Base-by-base conservation (phyloP, 2,329 filamentous ascomycete genomes). In the Arthrobotrys pseudoclavata region DNA sequence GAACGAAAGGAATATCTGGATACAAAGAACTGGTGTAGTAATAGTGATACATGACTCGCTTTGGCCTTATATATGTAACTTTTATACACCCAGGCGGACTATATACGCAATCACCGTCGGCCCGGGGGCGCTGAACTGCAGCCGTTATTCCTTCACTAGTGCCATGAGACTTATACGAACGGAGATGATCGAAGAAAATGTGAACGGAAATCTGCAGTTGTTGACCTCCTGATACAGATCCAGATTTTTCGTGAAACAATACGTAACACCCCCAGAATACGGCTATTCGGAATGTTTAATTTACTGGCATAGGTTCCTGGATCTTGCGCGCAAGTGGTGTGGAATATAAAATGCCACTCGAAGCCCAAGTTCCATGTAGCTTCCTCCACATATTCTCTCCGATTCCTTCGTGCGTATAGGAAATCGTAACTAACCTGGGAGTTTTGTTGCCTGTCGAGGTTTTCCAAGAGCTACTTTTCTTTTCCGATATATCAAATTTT, bases 41-140 rank as follows among this genome's bases (percentile, higher is more conserved):
- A 6, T 34, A 34, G 7, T 34, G 31, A 45, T 45, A 63, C 60
- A 50, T 50, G 45, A 63, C 40, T 48, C 60, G 40, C 45, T 63
- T 48, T 63, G 60, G 31, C 42, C n/a, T 60, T 60, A 60, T 63
- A 63, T 48, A 48, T 63, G 60, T 63, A 63, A 47, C 37, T 48
- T 40, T 24, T 62, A 42, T 63, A 52, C 18, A 24, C 37, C 57
- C 40, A 52, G 22, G 29, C 70, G 70, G 70, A 75, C 70, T 63
- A 34, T 63, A 69, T 24, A 42, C 26, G 45, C 63, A 69, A 69
- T 34, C 70, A 53, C 70, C 70, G 70, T 75, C 70, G 70, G 70
- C 53, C 70, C 70, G 70, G 50, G 63, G 53, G 15, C 22, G 29
- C 61, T 75, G 42, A 34, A 61, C 18, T 53, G 52, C 62, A 69